A percentile compares a stretch with the other conserved stretches of the same genome.
Conservation (phyloP, 78 protist genomes). For the Polysphondylium violaceum region DNA sequence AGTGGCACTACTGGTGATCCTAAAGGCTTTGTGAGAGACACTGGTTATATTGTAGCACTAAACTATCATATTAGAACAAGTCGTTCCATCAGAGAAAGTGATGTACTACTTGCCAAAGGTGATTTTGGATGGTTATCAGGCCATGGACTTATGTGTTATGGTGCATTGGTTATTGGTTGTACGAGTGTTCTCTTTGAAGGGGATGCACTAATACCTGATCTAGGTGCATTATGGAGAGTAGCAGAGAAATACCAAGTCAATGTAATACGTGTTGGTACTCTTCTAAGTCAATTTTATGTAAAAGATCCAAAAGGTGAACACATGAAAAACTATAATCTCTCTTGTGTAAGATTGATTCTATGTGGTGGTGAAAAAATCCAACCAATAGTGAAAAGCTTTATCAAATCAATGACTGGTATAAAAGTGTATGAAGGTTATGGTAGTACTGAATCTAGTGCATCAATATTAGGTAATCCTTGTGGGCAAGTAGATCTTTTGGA, state of each 20-base stretch:
- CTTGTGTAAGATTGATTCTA: background rate
- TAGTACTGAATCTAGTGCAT: background rate
- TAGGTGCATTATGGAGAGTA: conserved; percentile 62
- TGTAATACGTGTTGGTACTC: conserved; percentile 42
- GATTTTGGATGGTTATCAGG: conserved; percentile 83
- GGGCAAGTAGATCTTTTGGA: background rate
- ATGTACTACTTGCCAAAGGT: conserved; percentile 49
- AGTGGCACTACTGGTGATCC: conserved; percentile 48
- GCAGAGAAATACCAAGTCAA: conserved; percentile 44
- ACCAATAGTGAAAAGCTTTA: background rate
- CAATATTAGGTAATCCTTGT: background rate
- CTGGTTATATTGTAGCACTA: conserved; percentile 56
- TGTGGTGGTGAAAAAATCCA: conserved; percentile 64
- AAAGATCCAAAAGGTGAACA: conserved; percentile 60
- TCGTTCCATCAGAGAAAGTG: background rate
- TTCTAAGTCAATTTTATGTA: conserved; percentile 41
- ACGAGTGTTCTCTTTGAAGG: conserved; percentile 79
- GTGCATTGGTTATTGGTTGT: conserved; percentile 25
- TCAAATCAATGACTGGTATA: background rate
- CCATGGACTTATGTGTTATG: conserved; percentile 13
- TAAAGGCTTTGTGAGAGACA: conserved; percentile 56
- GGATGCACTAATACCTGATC: conserved; percentile 42
- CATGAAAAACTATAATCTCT: conserved; percentile 34
- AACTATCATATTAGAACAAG: conserved; percentile 12
- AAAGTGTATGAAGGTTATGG: background rate